These are phyloP conservation scores for Diaporthe vexans DNA, from an alignment of 2,329 filamentous ascomycete genomes.

Conservation along the genomic window DNA sequence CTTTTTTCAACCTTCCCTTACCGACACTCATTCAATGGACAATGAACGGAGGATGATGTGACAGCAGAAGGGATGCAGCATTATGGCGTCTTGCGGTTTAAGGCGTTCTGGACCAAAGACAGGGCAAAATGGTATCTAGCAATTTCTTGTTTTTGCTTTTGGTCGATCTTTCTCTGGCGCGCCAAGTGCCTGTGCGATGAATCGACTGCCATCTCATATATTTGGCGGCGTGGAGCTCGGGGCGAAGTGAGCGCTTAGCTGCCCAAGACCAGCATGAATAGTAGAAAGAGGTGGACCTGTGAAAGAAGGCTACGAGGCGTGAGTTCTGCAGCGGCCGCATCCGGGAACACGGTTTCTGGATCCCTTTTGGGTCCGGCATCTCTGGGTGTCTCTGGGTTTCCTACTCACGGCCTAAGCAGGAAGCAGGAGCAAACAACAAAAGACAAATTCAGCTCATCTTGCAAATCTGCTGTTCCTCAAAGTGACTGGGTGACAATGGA, in stretches of 20 bases:
- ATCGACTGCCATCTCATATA: constrained; percentile 8
- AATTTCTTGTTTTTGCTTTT: constrained; percentile 26
- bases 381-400: background rate
- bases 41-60: background rate
- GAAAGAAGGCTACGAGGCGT: background rate
- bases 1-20: constrained; percentile 18
- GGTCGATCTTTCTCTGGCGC: constrained; percentile 5
- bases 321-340: background rate
- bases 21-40: constrained; percentile 33
- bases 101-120: constrained; percentile 38
- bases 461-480: background rate
- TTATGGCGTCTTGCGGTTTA: constrained; percentile 36
- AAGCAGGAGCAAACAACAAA: background rate
- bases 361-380: background rate
- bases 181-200: constrained; percentile 14
- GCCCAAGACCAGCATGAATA: background rate
- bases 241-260: background rate
- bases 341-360: background rate
- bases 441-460: constrained; percentile 20
- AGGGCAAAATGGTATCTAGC: constrained; percentile 41
- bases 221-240: background rate
- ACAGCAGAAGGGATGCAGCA: constrained; percentile 24
- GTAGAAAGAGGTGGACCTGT: background rate
- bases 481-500: background rate
- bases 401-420: background rate